Percentiles rank a stretch among this genome's conserved stretches.
phyloP scores from a whole-genome alignment of 768 basidiomycete species.

The Tulasnella sp. region DNA sequence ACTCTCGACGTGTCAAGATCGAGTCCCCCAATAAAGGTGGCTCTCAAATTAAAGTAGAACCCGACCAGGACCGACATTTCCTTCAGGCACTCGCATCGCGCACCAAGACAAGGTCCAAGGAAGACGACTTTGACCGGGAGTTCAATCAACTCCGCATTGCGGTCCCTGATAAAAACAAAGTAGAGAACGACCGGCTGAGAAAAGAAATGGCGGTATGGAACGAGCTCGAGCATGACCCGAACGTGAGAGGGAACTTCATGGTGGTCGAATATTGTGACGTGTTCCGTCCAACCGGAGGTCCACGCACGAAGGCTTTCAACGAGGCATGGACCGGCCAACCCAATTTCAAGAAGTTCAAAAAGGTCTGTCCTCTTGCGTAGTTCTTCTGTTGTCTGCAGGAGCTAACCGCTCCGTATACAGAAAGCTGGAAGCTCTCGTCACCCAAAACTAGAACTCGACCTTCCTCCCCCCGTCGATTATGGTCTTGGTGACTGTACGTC shows the following conservation, averaged over 20 bases:
- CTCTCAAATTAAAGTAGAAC: background rate
- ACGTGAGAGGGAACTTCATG: constrained; percentile 75
- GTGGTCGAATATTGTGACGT: constrained; percentile 64
- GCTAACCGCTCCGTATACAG: constrained; percentile 41
- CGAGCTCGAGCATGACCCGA: constrained; percentile 60
- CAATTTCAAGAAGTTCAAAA: constrained; percentile 75
- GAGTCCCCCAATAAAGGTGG: background rate
- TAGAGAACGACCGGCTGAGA: constrained; percentile 45
- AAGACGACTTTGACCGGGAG: constrained; percentile 71
- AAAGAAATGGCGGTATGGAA: constrained; percentile 59
- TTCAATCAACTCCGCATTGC: constrained; percentile 74
- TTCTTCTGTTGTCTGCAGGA: background rate
- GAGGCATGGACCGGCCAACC: constrained; percentile 49
- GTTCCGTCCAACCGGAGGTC: constrained; percentile 33
- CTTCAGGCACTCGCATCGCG: background rate
- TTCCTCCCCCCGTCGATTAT: constrained; percentile 52
- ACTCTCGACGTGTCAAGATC: background rate
- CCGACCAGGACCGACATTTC: background rate
- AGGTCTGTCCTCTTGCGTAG: constrained; percentile 44
- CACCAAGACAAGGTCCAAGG: constrained; percentile 53
- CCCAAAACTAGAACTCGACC: constrained; percentile 51
- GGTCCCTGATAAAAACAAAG: constrained; percentile 50
- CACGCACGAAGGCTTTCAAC: background rate
- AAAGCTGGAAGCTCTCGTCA: constrained; percentile 33
- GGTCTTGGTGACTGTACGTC: constrained; percentile 52